These are phyloP conservation scores for Acanthamoeba royreba DNA, from an alignment of 208 protist genomes.

Conservation along the genomic window DNA sequence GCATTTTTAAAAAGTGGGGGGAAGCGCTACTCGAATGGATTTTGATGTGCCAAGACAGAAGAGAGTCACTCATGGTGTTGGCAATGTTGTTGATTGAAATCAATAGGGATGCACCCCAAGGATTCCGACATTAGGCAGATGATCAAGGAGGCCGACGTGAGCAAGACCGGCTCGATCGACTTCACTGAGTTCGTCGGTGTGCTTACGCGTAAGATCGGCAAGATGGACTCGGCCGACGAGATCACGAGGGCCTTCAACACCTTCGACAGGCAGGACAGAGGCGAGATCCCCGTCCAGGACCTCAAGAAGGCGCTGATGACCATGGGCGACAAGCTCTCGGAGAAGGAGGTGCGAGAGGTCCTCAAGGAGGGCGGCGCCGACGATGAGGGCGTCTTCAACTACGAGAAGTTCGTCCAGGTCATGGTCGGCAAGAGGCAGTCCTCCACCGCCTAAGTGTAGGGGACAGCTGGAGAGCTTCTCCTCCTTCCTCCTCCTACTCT, in stretches of 20 bases:
- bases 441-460: too few species aligned
- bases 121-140: background rate
- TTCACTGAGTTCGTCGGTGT: background rate
- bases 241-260: slow-evolving; percentile 1
- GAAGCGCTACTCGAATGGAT: too few species aligned
- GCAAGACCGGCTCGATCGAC: background rate
- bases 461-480: too few species aligned
- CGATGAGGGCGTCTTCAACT: slow-evolving; percentile 17
- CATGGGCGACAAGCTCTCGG: background rate
- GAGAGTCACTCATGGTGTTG: too few species aligned
- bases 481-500: too few species aligned
- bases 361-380: background rate
- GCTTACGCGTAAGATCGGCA: background rate
- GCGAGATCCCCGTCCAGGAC: background rate
- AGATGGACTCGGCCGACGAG: background rate
- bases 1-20: background rate
- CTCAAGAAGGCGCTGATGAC: background rate
- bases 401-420: background rate
- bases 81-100: too few species aligned
- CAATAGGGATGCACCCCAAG: background rate
- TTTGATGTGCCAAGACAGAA: too few species aligned
- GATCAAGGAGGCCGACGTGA: background rate
- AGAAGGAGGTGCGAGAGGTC: background rate
- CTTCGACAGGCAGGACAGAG: background rate
- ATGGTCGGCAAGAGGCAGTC: slow-evolving; percentile 13